These are phyloP conservation scores for Massarina eburnea DNA, from an alignment of 2,329 filamentous ascomycete species.

Conservation along the genomic window DNA sequence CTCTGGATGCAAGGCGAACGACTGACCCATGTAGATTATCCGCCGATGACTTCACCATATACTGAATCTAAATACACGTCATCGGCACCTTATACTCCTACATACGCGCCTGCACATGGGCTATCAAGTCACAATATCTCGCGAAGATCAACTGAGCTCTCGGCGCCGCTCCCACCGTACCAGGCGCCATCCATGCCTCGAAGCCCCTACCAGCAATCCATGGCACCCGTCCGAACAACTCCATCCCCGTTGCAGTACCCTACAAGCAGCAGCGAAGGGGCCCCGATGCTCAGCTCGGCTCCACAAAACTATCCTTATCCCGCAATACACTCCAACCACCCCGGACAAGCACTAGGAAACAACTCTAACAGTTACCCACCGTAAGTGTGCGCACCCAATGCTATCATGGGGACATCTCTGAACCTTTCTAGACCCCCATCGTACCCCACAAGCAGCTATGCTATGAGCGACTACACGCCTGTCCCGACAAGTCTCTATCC, in stretches of 20 bases:
- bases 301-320: constrained; percentile 36
- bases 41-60: constrained; percentile 32
- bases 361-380: constrained; percentile 36
- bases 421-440: constrained; percentile 26
- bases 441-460: constrained; percentile 39
- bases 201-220: constrained; percentile 36
- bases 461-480: constrained; percentile 35
- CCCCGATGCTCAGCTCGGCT: constrained; percentile 25
- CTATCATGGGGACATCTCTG: constrained; percentile 3
- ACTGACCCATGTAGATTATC: constrained; percentile 23
- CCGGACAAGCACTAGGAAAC: constrained; percentile 29
- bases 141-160: constrained; percentile 32
- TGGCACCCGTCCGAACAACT: constrained; percentile 32
- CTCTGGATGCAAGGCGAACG: not conserved
- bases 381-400: constrained; percentile 15
- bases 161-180: constrained; percentile 32
- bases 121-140: constrained; percentile 25
- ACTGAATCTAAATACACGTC: constrained; percentile 29
- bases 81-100: constrained; percentile 29
- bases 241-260: constrained; percentile 27
- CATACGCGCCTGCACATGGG: constrained; percentile 30
- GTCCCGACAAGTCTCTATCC: constrained; percentile 41
- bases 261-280: constrained; percentile 18
- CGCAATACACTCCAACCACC: constrained; percentile 31
- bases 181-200: constrained; percentile 31